Evolutionary conservation across 1,139 yeast species (phyloP), one percentile per base, ranked within the genome.

Genomic region (Sugiyamaella novakii): DNA sequence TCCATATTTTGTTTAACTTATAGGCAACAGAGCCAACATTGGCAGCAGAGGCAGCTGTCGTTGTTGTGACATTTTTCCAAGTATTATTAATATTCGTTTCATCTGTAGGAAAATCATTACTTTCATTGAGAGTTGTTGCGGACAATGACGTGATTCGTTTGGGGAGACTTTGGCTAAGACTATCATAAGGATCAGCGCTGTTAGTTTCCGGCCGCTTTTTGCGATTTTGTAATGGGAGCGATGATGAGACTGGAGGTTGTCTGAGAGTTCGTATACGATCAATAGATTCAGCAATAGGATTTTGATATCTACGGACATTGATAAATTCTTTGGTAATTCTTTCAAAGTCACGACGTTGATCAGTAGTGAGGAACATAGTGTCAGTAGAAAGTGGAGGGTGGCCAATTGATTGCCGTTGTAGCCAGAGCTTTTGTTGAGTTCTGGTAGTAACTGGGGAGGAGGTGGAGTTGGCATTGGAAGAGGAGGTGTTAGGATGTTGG

Each of bases 391-490:
- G 46, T 15, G 40, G 52, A 7, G 55, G 75, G 69, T 58, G 71
- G 70, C 53, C 71, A 38, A 83, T 72, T 3, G 86, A 81, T 56
- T 87, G 95, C 54, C 95, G 73, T 63, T 86, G 95, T 31, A 87
- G 69, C 95, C 95, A 86, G 44, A 87, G 74, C 54, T 84, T 77
- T 60, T 86, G 92, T 61, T 87, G 95, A 0, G 95, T 86, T 65
- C 95, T 75, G 0, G 88, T 83, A 46, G 81, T 53, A n/a, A 46
- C 25, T n/a, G 46, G 33, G 4, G 42, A 38, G 8, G 25, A 22
- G 8, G 5, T 5, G 25, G 25, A 22, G 8, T 22, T 22, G 5
- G 25, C 5, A 6, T 5, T 6, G 8, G 25, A 22, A 6, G 25
- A 22, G 5, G 25, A 22, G 5, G 5, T 8, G 8, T 22, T 22